Base-by-base conservation (phyloP, 2,329 filamentous ascomycete genomes). In the Alternaria metachromatica region DNA sequence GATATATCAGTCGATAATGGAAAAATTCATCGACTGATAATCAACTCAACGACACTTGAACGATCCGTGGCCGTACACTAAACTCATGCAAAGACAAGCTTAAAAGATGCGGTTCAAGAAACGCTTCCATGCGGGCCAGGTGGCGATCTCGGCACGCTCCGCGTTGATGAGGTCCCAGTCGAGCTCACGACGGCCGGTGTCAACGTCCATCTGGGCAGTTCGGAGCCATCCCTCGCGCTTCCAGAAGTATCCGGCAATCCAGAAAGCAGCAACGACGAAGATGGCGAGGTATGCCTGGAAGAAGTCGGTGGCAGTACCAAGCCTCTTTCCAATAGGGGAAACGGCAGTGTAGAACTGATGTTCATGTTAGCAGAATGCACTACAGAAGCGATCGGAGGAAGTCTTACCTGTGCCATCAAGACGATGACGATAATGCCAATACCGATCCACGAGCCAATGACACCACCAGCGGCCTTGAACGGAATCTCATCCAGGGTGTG, bases 141-240 rank as follows among this genome's bases (percentile, higher is more conserved):
- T 72, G 15, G 84, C 85, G 20, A 87, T 76, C 76, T 82, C 76
- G 41, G 82, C 84, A 28, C 84, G 83, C 71, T 85, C 82, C 41
- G 80, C 84, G 75, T 89, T 86, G 79, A 90, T 89, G 44, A 81
- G 81, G 11, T 90, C 88, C 87, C 87, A 91, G 75, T 92, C 86
- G 55, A 90, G 84, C 78, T 88, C 85, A 62, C 89, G 85, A 43
- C 89, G 86, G 65, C 89, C 89, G 26, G 84, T 85, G 73, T 92
- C 89, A 58, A 92, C 84, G 69, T 92, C 89, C 62, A 92, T 91
- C 68, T 91, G 80, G 26, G 83, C 79, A 3, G 87, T 76, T 23
- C 76, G 84, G 58, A 89, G 82, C 87, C 87, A 91, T 18, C 86
- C 85, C 23, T 82, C 78, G 45, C 87, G 82, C 84, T 92, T 92